Evolutionary conservation across 176 grass and related monocot genomes (phyloP).

Genomic region (Avena insularis): DNA sequence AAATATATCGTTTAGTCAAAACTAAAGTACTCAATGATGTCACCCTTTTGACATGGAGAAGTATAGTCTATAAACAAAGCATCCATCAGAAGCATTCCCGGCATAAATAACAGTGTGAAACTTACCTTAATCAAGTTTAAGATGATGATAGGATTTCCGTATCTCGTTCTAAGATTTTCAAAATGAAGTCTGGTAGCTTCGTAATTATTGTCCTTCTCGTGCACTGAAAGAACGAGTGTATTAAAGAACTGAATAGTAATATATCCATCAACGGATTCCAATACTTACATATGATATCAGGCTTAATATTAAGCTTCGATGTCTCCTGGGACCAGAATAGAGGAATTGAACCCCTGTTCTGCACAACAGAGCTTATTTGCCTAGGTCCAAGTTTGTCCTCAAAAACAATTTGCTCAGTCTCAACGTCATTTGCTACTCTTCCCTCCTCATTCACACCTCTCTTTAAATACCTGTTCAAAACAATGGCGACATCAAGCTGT

Average conservation of each 20-base stretch:
- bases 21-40: constrained; percentile 15
- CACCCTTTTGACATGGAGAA: background rate
- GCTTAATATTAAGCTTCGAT: constrained; percentile 87
- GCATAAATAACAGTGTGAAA: constrained; percentile 17
- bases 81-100: constrained; percentile 20
- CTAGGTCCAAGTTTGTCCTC: constrained; percentile 62
- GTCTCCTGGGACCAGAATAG: constrained; percentile 99
- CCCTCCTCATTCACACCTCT: constrained; percentile 92
- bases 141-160: constrained; percentile 95
- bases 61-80: constrained; percentile 16
- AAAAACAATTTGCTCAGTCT: constrained; percentile 97
- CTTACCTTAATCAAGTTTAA: constrained; percentile 96
- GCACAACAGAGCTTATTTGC: constrained; percentile 91
- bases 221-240: constrained; percentile 44
- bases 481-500: constrained; percentile 2
- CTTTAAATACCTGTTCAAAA: constrained; percentile 82
- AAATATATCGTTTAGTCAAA: constrained; percentile 21
- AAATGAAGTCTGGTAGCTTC: constrained; percentile 94
- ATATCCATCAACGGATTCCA: constrained; percentile 1
- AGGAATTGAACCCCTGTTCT: constrained; percentile 98
- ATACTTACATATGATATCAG: constrained; percentile 90
- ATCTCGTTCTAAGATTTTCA: constrained; percentile 88
- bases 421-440: constrained; percentile 97
- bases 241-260: constrained; percentile 24
- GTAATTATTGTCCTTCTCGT: constrained; percentile 76